Evolutionary conservation across 1,284 basidiomycete genomes (phyloP).

Genomic region (Moniliella sp.): DNA sequence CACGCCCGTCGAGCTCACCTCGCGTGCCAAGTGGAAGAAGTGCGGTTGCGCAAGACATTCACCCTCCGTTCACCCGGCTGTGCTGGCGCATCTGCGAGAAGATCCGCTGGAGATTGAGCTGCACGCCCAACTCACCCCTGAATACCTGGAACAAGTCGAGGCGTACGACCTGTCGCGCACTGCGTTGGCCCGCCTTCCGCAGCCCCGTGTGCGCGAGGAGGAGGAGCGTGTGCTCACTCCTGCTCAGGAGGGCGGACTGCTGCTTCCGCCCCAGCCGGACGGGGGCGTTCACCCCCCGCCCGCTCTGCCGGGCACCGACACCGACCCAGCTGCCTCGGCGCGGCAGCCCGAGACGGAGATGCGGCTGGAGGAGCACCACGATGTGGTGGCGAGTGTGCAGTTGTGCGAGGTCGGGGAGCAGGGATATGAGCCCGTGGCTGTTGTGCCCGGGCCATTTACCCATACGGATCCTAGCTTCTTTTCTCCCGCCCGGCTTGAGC

Average conservation of each 20-base stretch:
- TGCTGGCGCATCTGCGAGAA: conserved; percentile 6
- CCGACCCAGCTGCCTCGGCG: conserved; percentile 52
- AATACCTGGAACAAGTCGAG: conserved; percentile 11
- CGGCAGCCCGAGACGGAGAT: conserved; percentile 42
- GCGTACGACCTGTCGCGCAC: conserved; percentile 6
- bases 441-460: conserved; percentile 48
- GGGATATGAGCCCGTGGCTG: conserved; percentile 66
- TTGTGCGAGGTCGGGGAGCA: conserved; percentile 64
- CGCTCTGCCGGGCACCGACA: too few relatives aligned
- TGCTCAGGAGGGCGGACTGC: too few relatives aligned
- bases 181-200: conserved; percentile 1
- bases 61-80: background rate
- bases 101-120: conserved; percentile 14
- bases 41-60: background rate
- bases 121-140: conserved; percentile 8
- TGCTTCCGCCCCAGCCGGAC: too few relatives aligned
- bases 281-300: too few relatives aligned
- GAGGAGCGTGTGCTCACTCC: too few relatives aligned
- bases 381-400: conserved; percentile 64
- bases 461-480: too few relatives aligned
- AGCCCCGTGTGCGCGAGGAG: conserved; percentile 31
- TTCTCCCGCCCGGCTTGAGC: too few relatives aligned
- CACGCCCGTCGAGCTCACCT: too few relatives aligned
- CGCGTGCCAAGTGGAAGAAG: too few relatives aligned
- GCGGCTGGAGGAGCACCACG: conserved; percentile 65